Evolutionary conservation across 306 rosid genomes (phyloP).

Genomic region (Vigna nakashimae): DNA sequence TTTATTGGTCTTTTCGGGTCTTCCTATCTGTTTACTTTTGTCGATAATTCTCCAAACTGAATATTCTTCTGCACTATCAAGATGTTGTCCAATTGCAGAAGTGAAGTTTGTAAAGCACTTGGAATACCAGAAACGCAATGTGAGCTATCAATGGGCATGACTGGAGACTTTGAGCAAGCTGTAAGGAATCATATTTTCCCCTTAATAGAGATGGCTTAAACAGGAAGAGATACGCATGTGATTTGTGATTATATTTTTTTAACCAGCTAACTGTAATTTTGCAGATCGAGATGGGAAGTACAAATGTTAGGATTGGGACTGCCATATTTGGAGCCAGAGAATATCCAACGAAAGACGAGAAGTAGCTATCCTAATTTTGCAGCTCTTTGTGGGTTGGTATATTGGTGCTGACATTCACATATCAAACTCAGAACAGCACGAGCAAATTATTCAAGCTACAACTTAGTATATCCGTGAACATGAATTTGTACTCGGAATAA

Average conservation of each 20-base stretch:
- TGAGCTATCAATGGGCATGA: conserved; percentile 97
- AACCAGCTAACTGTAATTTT: conserved; percentile 37
- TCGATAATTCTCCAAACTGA: conserved; percentile 34
- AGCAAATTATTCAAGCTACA: conserved; percentile 32
- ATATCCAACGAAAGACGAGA: conserved; percentile 63
- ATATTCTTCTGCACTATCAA: conserved; percentile 42
- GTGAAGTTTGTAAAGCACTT: conserved; percentile 78
- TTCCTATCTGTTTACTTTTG: conserved; percentile 29
- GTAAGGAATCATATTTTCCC: conserved; percentile 55
- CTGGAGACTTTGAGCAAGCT: conserved; percentile 93
- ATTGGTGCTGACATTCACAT: conserved; percentile 29
- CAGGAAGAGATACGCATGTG: conserved; percentile 7
- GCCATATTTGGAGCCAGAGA: conserved; percentile 93
- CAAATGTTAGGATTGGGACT: conserved; percentile 90
- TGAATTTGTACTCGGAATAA: conserved; percentile 35
- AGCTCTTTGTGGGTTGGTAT: conserved; percentile 1
- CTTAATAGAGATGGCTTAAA: conserved; percentile 14
- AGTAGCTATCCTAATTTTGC: conserved; percentile 40
- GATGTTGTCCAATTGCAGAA: conserved; percentile 76
- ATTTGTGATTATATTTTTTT: conserved; percentile 15
- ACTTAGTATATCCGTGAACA: conserved; percentile 37
- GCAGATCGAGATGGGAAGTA: conserved; percentile 96
- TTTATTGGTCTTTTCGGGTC: conserved; percentile 3
- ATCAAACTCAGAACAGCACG: conserved; percentile 35
- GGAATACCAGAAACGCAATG: conserved; percentile 79